Base-by-base conservation (phyloP, 768 basidiomycete genomes). In the Tricholoma matsutake region DNA sequence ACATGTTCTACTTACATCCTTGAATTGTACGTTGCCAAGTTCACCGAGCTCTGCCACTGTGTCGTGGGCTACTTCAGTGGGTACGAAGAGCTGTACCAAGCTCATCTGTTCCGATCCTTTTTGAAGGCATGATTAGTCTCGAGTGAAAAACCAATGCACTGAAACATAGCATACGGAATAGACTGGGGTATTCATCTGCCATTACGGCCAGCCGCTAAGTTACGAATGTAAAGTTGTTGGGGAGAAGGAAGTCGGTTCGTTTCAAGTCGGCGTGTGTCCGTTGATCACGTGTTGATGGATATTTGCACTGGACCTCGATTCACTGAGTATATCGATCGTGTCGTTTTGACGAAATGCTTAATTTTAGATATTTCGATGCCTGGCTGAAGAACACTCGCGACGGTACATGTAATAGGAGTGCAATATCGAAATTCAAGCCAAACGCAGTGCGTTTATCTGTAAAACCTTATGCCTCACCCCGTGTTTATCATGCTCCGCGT, bases 61-160 rank as follows among this genome's bases (percentile, higher is more conserved):
- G 71, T 98, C 94, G 74, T 99, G 97, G 29, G 96, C 94, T 63
- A 96, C 94, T 82, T 99, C 97, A 39, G 92, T 90, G 47, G 96
- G 97, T 67, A 98, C 91, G 72, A 94, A 96, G 69, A 99, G 87
- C 81, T 98, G 94, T 64, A 96, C 91, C 78, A 96, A 81, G 82
- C 94, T 96, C 96, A 98, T 98, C 80, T 87, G 84, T 79, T 97
- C 96, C 83, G 96, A 98, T 60, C 92, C 95, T 97, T 58, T 61
- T 68, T 62, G 66, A 58, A 54, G 63, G 55, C 62, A 4, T 6
- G 10, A 49, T 39, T 16, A 41, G 18, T 58, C 43, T 54, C 16
- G 49, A 11, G 61, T 35, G 16, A 16, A 58, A 51, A 39, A 8
- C 35, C n/a, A n/a, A 32, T 13, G 7, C 3, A 18, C 10, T 7